Conservation (phyloP, 768 basidiomycete species). For the Grammothele lineata region DNA sequence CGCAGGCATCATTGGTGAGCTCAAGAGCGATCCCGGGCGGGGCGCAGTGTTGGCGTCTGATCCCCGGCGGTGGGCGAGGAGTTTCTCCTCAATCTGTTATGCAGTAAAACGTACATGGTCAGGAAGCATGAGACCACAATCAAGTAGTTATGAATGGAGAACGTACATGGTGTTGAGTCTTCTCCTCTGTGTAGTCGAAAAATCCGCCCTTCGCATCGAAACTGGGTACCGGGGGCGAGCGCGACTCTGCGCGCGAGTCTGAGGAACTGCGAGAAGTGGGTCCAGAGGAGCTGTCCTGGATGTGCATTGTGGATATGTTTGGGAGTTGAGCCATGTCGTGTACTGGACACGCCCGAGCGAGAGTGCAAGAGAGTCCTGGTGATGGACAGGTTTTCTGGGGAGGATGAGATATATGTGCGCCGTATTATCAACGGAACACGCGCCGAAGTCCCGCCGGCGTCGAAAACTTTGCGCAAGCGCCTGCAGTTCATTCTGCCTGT, state of each 20-base stretch:
- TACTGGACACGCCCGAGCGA: too few species aligned
- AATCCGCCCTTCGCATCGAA: constrained; percentile 64
- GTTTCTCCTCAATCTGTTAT: constrained; percentile 69
- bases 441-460: too few species aligned
- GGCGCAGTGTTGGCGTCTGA: constrained; percentile 51
- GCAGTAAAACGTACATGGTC: too few species aligned
- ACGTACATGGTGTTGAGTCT: constrained; percentile 67
- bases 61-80: constrained; percentile 57
- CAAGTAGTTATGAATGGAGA: too few species aligned
- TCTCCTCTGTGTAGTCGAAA: constrained; percentile 79
- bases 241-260: constrained; percentile 10
- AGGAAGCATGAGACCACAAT: too few species aligned
- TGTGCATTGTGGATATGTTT: neutral
- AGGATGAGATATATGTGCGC: too few species aligned
- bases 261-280: constrained; percentile 1
- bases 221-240: constrained; percentile 30
- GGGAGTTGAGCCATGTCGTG: neutral
- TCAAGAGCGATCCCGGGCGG: constrained; percentile 18
- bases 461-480: too few species aligned
- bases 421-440: too few species aligned
- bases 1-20: constrained; percentile 15
- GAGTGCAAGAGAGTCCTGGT: too few species aligned
- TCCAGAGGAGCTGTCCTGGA: neutral
- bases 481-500: too few species aligned
- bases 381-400: too few species aligned